Evolutionary conservation across 371 early-diverging fungal species (phyloP), one percentile per base, ranked within the genome.

Genomic region (Actinomucor elegans): DNA sequence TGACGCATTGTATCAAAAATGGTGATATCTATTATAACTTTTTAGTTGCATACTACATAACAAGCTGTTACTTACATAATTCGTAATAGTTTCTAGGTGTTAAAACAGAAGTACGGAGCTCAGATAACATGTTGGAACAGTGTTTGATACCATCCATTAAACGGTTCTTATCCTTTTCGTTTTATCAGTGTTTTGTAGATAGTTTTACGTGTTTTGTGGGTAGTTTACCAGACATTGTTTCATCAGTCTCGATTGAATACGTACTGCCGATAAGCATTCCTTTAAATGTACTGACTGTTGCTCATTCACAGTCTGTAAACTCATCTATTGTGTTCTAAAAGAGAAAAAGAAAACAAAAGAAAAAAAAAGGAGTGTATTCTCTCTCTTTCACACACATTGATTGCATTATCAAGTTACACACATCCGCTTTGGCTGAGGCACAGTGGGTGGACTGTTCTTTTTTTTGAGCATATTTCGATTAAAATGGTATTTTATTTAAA

Each of bases 1-100:
- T 93, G 88, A 48, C 94, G 84, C 69, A 96, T 79, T 34, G 91
- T 86, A 77, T 97, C 94, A 68, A 95, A 97, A 23, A 94, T 90
- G 45, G 93, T 90, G 88, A 95, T 92, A 69, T 93, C 92, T 92
- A 52, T 27, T 23, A n/a, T 28, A 45, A 38, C 40, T 17, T 23
- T 18, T n/a, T n/a, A n/a, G n/a, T n/a, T n/a, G n/a, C 23, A 33
- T 14, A 14, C 12, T 20, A 14, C 15, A 23, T 3, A 17, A 37
- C 7, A n/a, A 37, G 17, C n/a, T 2, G n/a, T 4, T 17, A 35
- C 69, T 68, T 86, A 86, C 93, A 97, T 12, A 97, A 87, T 71
- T 97, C 95, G 71, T 96, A 95, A 75, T 96, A 97, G 68, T 88
- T 86, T 66, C 94, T 96, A 32, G 96, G 97, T 0, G 94, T 90